Conservation (phyloP, 768 basidiomycete genomes). For the Trametes meyenii region DNA sequence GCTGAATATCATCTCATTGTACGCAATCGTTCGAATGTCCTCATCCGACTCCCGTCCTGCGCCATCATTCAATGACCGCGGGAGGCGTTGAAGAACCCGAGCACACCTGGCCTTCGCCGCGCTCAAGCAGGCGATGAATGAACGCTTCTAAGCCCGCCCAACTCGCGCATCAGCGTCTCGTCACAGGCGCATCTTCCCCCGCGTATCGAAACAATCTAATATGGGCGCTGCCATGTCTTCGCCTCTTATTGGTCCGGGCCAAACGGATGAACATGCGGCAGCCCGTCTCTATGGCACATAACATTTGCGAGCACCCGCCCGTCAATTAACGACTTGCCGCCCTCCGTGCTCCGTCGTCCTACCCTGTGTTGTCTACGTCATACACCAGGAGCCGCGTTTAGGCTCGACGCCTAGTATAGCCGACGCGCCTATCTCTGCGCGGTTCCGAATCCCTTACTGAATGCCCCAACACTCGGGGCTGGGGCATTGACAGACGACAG, state of each 20-base stretch:
- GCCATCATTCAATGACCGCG: slow-evolving; percentile 7
- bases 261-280: neutral
- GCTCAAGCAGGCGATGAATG: neutral
- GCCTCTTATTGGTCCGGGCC: slow-evolving; percentile 7
- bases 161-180: neutral
- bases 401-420: slow-evolving; percentile 4
- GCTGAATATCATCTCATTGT: neutral
- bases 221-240: slow-evolving; percentile 9
- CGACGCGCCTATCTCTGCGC: slow-evolving; percentile 2
- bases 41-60: neutral
- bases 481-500: neutral
- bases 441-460: neutral
- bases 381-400: slow-evolving; percentile 2
- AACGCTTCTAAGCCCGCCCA: slow-evolving; percentile 5
- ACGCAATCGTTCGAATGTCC: neutral
- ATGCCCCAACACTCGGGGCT: neutral
- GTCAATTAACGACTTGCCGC: neutral
- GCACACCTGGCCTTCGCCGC: neutral
- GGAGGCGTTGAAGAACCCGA: neutral
- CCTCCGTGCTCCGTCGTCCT: slow-evolving; percentile 3
- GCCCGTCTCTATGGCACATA: slow-evolving; percentile 13
- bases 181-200: neutral
- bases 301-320: neutral
- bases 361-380: neutral
- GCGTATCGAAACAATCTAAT: neutral